These are phyloP conservation scores for Ploettnerulaceae sp. DNA, from an alignment of 2,329 filamentous ascomycete genomes.

Conservation along the genomic window DNA sequence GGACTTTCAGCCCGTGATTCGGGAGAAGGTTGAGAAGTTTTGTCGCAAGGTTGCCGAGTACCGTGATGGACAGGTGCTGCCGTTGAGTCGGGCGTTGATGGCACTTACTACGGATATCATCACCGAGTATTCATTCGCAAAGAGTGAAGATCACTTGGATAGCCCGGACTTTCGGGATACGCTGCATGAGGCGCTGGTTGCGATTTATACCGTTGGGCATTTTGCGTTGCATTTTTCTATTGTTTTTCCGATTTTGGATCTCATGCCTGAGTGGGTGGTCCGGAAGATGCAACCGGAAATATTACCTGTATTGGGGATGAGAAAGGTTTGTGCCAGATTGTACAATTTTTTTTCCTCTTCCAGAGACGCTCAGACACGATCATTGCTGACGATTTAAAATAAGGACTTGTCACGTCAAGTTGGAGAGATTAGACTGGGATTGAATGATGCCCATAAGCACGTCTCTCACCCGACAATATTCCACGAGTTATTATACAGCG, in stretches of 20 bases:
- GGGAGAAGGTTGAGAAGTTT: conserved; percentile 18
- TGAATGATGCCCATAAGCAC: conserved; percentile 10
- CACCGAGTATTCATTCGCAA: conserved; percentile 28
- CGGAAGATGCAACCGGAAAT: conserved; percentile 22
- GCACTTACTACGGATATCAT: conserved; percentile 28
- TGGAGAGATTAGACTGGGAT: conserved; percentile 8
- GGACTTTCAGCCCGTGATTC: conserved; percentile 14
- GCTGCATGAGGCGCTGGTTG: conserved; percentile 9
- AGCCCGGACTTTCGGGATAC: conserved; percentile 7
- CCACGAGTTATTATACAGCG: conserved; percentile 25
- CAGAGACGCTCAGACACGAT: no score
- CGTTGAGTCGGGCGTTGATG: conserved; percentile 3
- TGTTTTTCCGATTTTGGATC: conserved; percentile 11
- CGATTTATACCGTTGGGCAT: conserved; percentile 9
- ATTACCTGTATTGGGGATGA: conserved; percentile 6
- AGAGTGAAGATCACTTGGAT: conserved; percentile 12
- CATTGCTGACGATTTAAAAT: background rate
- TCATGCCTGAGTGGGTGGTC: conserved; percentile 11
- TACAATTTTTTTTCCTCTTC: no score
- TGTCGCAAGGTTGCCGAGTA: conserved; percentile 5
- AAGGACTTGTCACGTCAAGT: conserved; percentile 11
- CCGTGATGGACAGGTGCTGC: conserved; percentile 9
- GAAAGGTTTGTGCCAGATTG: conserved; percentile 13
- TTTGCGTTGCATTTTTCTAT: conserved; percentile 12
- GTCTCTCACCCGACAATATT: conserved; percentile 20